A percentile compares a stretch with the other conserved stretches of the same genome.
Conservation (phyloP, 495 filamentous ascomycete species). For the Xylaria curta region DNA sequence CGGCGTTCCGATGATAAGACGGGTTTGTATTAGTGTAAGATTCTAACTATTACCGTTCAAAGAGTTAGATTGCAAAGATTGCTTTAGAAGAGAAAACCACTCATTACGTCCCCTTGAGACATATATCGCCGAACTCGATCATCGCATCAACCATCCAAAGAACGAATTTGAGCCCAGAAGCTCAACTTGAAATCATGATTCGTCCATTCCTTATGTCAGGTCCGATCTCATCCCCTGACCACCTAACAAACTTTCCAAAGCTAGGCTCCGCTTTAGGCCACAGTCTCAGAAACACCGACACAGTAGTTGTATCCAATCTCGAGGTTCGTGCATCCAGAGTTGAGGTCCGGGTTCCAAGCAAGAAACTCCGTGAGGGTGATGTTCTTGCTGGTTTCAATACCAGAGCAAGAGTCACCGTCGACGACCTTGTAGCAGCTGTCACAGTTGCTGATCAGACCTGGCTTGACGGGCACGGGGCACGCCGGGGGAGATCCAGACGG, state of each 20-base stretch:
- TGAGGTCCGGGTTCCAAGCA: conserved; percentile 38
- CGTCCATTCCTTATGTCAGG: not conserved
- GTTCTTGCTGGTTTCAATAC: conserved; percentile 2
- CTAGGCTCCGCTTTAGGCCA: not conserved
- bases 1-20: not conserved
- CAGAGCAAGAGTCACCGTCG: conserved; percentile 32
- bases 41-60: not conserved
- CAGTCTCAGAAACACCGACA: conserved; percentile 32
- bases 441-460: conserved; percentile 31
- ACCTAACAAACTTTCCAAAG: not conserved
- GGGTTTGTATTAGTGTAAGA: not conserved
- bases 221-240: not conserved
- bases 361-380: conserved; percentile 31
- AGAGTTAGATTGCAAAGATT: not conserved
- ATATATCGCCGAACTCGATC: not conserved
- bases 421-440: conserved; percentile 34
- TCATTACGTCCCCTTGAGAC: not conserved
- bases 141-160: not conserved
- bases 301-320: conserved; percentile 47
- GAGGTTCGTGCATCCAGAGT: conserved; percentile 43
- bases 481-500: conserved; percentile 15
- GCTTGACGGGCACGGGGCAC: conserved; percentile 27
- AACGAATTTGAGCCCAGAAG: not conserved
- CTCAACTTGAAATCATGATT: not conserved
- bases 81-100: not conserved